Percentiles rank a stretch among this genome's conserved stretches.
phyloP scores from a whole-genome alignment of 1,284 basidiomycete species.

The Leccinum subspadiceum region DNA sequence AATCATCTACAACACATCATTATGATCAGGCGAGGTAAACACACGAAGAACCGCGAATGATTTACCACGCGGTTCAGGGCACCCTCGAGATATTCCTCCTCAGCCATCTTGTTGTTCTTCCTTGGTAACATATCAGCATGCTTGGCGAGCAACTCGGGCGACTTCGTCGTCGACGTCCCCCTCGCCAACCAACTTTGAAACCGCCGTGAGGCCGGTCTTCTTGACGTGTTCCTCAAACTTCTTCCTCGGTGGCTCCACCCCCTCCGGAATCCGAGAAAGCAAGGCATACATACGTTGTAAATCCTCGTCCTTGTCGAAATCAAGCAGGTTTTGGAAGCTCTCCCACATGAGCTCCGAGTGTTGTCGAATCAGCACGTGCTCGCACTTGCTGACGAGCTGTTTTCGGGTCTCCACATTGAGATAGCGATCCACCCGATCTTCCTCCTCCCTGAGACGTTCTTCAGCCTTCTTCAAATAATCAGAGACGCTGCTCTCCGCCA shows the following conservation, averaged over 20 bases:
- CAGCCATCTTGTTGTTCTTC: slow-evolving; percentile 95
- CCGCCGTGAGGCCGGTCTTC: slow-evolving; percentile 80
- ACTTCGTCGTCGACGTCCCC: slow-evolving; percentile 81
- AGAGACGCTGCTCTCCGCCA: slow-evolving; percentile 87
- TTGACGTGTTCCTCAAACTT: slow-evolving; percentile 96
- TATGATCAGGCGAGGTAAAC: neutral
- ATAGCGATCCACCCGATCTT: slow-evolving; percentile 94
- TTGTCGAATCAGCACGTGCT: slow-evolving; percentile 88
- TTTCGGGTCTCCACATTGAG: slow-evolving; percentile 87
- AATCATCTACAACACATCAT: slow-evolving; percentile 71
- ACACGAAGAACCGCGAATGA: slow-evolving; percentile 13
- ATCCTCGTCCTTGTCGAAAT: slow-evolving; percentile 93
- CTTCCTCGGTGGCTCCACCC: slow-evolving; percentile 88
- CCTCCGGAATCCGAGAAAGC: slow-evolving; percentile 85
- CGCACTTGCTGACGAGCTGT: slow-evolving; percentile 87
- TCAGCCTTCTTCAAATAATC: slow-evolving; percentile 99
- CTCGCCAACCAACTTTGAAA: slow-evolving; percentile 79
- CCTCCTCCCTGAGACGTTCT: slow-evolving; percentile 89
- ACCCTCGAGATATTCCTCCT: slow-evolving; percentile 88
- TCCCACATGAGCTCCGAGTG: slow-evolving; percentile 91
- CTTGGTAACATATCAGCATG: slow-evolving; percentile 89
- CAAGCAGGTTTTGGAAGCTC: slow-evolving; percentile 90
- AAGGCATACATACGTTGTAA: slow-evolving; percentile 94
- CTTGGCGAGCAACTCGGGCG: slow-evolving; percentile 93
- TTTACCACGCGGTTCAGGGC: slow-evolving; percentile 88